Conservation (phyloP, 2,329 filamentous ascomycete species). For the Hymenoscyphus occultus region DNA sequence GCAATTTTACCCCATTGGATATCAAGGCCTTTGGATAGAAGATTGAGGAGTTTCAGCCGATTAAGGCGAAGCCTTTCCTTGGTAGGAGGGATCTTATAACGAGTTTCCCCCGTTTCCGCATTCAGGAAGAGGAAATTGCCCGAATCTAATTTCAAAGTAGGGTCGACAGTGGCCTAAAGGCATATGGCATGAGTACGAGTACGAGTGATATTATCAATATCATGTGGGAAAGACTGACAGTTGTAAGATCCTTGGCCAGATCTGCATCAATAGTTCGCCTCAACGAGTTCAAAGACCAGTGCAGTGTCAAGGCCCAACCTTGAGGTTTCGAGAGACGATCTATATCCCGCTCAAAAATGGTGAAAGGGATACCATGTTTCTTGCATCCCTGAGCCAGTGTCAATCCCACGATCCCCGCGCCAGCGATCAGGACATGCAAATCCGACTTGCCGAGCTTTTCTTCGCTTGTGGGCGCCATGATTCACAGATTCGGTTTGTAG, state of each 20-base stretch:
- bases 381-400: constrained; percentile 39
- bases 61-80: constrained; percentile 4
- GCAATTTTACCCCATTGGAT: constrained; percentile 6
- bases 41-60: constrained; percentile 1
- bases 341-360: constrained; percentile 44
- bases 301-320: constrained; percentile 7
- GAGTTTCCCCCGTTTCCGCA: constrained; percentile 8
- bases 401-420: constrained; percentile 40
- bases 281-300: constrained; percentile 3
- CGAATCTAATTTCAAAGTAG: neutral
- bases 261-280: constrained; percentile 4
- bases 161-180: neutral
- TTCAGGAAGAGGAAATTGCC: constrained; percentile 5
- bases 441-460: neutral
- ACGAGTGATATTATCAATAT: neutral
- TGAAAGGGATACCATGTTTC: constrained; percentile 39
- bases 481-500: neutral
- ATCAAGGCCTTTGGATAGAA: constrained; percentile 3
- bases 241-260: neutral
- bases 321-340: constrained; percentile 27
- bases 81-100: constrained; percentile 6
- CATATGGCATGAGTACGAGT: neutral
- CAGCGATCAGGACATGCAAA: constrained; percentile 39
- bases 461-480: constrained; percentile 7
- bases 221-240: neutral